Conservation (phyloP, 345 rosid genomes). For the Rhizophora mangle region DNA sequence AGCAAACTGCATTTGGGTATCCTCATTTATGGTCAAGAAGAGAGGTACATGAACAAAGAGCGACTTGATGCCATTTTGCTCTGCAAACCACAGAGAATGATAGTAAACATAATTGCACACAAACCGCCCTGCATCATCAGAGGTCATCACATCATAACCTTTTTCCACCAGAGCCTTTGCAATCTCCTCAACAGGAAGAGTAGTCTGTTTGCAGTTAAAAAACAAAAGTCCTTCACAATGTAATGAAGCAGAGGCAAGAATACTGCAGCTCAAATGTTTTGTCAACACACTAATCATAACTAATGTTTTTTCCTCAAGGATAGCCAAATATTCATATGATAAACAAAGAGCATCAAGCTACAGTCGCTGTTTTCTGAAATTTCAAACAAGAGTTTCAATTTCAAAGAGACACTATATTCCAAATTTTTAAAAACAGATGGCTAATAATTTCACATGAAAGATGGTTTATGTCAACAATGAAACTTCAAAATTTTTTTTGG, state of each 20-base stretch:
- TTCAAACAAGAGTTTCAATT: background rate
- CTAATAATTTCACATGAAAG: no score
- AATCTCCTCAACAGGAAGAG: conserved; percentile 61
- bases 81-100: conserved; percentile 90
- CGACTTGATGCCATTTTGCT: conserved; percentile 62
- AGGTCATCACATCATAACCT: conserved; percentile 73
- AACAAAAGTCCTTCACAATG: conserved; percentile 2
- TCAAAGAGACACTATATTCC: no score
- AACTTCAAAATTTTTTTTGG: no score
- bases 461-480: no score
- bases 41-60: conserved; percentile 97
- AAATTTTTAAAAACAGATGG: no score
- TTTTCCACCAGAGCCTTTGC: conserved; percentile 53
- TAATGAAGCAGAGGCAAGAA: conserved; percentile 4
- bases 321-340: no score
- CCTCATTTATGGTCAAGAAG: conserved; percentile 78
- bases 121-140: conserved; percentile 94
- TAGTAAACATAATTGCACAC: conserved; percentile 98
- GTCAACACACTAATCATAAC: no score
- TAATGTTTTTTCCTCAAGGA: no score
- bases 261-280: background rate
- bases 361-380: no score
- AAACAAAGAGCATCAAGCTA: background rate
- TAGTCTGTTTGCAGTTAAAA: conserved; percentile 41
- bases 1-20: conserved; percentile 86